Conservation (phyloP, 768 basidiomycete species). For the Dioszegia hungarica region DNA sequence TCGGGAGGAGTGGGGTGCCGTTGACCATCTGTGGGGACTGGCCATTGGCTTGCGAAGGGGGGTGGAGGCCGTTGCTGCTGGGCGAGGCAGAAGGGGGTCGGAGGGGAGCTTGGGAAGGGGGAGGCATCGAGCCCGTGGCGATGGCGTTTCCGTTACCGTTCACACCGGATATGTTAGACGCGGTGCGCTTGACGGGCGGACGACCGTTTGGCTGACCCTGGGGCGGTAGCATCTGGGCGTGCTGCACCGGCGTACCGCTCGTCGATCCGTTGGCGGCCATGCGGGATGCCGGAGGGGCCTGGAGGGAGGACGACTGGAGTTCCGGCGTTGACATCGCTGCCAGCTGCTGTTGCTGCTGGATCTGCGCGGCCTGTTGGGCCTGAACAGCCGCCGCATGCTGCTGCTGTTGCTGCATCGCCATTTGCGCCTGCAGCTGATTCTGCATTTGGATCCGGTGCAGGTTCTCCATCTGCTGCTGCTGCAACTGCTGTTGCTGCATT, state of each 20-base stretch:
- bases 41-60: conserved; percentile 11
- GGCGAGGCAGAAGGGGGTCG: conserved; percentile 17
- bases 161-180: background rate
- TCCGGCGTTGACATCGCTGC: no score
- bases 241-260: background rate
- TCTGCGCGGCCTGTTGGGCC: background rate
- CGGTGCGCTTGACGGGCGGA: conserved; percentile 4
- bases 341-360: conserved; percentile 6
- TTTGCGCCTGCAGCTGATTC: conserved; percentile 29
- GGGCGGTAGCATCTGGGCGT: conserved; percentile 4
- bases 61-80: background rate
- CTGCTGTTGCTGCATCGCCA: background rate
- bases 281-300: background rate
- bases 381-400: background rate
- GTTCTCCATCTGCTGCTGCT: no score
- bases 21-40: conserved; percentile 24
- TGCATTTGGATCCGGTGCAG: conserved; percentile 28
- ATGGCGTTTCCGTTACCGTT: conserved; percentile 2
- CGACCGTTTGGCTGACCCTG: conserved; percentile 2
- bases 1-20: background rate
- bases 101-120: conserved; percentile 2
- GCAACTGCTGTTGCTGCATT: background rate
- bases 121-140: conserved; percentile 5
- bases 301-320: no score
- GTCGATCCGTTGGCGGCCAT: background rate